A percentile compares a stretch with the other conserved stretches of the same genome.
These are phyloP conservation scores for Lactarius hatsudake DNA, from an alignment of 768 basidiomycete genomes.

Conservation along the genomic window DNA sequence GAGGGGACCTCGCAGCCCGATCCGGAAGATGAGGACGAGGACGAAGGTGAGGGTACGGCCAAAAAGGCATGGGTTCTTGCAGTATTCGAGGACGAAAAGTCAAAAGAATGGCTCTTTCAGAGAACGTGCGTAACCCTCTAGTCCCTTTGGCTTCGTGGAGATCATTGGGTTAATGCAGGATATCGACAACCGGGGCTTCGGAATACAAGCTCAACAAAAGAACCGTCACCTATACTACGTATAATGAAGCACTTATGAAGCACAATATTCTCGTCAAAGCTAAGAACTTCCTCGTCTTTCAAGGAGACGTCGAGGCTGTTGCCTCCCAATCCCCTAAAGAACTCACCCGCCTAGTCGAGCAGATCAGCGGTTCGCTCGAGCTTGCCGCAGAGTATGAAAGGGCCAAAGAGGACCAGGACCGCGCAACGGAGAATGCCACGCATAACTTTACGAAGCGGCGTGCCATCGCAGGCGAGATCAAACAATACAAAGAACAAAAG, in stretches of 20 bases:
- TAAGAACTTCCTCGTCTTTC: slow-evolving; percentile 99
- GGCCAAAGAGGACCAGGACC: slow-evolving; percentile 82
- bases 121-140: slow-evolving; percentile 63
- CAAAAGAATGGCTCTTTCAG: slow-evolving; percentile 88
- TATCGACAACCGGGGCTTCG: slow-evolving; percentile 81
- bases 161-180: slow-evolving; percentile 48
- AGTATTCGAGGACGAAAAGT: slow-evolving; percentile 72
- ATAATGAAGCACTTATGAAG: slow-evolving; percentile 80
- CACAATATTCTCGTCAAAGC: slow-evolving; percentile 99
- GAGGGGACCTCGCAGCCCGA: slow-evolving; percentile 39
- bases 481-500: slow-evolving; percentile 97
- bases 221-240: slow-evolving; percentile 80
- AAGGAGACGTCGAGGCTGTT: slow-evolving; percentile 97
- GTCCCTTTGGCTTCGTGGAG: background rate
- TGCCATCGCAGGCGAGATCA: slow-evolving; percentile 92
- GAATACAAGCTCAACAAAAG: slow-evolving; percentile 87
- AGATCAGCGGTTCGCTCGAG: slow-evolving; percentile 93
- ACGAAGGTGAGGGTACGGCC: slow-evolving; percentile 76
- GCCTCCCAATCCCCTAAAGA: slow-evolving; percentile 93
- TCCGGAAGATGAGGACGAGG: slow-evolving; percentile 44
- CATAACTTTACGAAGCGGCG: slow-evolving; percentile 93
- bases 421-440: slow-evolving; percentile 91
- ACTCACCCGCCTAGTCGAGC: slow-evolving; percentile 87
- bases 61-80: slow-evolving; percentile 96
- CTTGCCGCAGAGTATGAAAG: slow-evolving; percentile 85